Evolutionary conservation across 2,329 filamentous ascomycete genomes (phyloP), one percentile per base, ranked within the genome.

Genomic region (Alternaria arbusti): DNA sequence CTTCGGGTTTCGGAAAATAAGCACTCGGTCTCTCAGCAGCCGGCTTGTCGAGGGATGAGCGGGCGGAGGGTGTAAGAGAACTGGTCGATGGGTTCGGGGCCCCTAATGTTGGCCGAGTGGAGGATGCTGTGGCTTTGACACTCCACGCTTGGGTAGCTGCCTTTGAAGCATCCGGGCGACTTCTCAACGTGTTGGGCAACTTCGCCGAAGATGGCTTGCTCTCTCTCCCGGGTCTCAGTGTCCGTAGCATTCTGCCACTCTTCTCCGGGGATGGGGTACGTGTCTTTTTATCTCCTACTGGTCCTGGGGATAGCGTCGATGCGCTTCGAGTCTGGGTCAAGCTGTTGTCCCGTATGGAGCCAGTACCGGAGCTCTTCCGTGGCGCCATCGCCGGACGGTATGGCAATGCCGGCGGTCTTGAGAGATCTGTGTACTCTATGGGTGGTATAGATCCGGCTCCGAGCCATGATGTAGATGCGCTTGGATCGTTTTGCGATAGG

Each of bases 371-470:
- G 85, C 87, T 74, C 82, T 84, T 78, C 83, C 86, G 57, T 78
- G 75, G 64, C 59, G 73, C 66, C 77, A 82, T 73, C 50, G 80
- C 81, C n/a, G 87, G 85, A 1, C 86, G 84, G 25, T 88, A 87
- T 23, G 91, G 84, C 10, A 88, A 81, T 15, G 88, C 81, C n/a
- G 73, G 74, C 12, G 91, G 91, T 60, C 89, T 88, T n/a, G 91
- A 91, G n/a, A 97, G 84, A 70, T 96, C 91, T 5, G 89, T 87
- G 76, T 96, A 97, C 63, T 86, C 89, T 52, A 94, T 87, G 8
- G 92, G 91, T 50, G 92, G 93, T 66, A 97, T 90, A 2, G 92
- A 96, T 12, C 93, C 92, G 67, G 90, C 86, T 44, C 92, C 94
- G 72, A 97, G 91, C 84, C 88, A 94, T 49, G 64, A 67, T n/a